A percentile compares a stretch with the other conserved stretches of the same genome.
Conservation (phyloP, 768 basidiomycete genomes). For the Lepiota brunneoincarnata region DNA sequence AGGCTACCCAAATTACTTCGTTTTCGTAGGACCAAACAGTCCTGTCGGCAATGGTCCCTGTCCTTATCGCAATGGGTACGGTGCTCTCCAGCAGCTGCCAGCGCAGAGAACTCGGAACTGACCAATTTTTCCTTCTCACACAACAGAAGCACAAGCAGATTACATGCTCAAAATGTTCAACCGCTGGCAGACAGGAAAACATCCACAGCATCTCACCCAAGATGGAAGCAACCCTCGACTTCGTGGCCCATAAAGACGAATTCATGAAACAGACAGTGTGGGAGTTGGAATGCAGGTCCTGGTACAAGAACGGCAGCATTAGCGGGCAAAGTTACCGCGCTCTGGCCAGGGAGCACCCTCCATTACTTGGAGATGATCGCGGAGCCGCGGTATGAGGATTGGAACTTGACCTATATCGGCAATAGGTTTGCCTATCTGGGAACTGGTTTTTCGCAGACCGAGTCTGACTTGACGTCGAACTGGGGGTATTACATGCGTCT, state of each 20-base stretch:
- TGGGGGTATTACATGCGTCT: constrained; percentile 30
- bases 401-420: constrained; percentile 30
- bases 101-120: neutral
- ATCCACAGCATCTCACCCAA: constrained; percentile 34
- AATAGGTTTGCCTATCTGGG: constrained; percentile 34
- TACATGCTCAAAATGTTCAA: constrained; percentile 32
- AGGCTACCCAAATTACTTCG: constrained; percentile 33
- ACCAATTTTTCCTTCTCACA: neutral
- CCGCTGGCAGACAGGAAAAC: constrained; percentile 34
- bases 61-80: constrained; percentile 29
- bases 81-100: neutral
- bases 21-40: constrained; percentile 30
- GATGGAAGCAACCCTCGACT: constrained; percentile 30
- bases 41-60: constrained; percentile 32
- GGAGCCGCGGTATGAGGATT: constrained; percentile 33
- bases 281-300: constrained; percentile 28
- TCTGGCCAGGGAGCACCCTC: constrained; percentile 35
- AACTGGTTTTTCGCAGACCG: constrained; percentile 32
- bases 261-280: constrained; percentile 34
- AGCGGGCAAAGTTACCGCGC: constrained; percentile 26
- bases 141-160: constrained; percentile 29
- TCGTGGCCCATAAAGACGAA: constrained; percentile 26
- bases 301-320: constrained; percentile 28
- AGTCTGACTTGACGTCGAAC: constrained; percentile 28
- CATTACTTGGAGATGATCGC: constrained; percentile 32